These are phyloP conservation scores for Cytospora piceicola DNA, from an alignment of 2,329 filamentous ascomycete genomes.

Conservation along the genomic window DNA sequence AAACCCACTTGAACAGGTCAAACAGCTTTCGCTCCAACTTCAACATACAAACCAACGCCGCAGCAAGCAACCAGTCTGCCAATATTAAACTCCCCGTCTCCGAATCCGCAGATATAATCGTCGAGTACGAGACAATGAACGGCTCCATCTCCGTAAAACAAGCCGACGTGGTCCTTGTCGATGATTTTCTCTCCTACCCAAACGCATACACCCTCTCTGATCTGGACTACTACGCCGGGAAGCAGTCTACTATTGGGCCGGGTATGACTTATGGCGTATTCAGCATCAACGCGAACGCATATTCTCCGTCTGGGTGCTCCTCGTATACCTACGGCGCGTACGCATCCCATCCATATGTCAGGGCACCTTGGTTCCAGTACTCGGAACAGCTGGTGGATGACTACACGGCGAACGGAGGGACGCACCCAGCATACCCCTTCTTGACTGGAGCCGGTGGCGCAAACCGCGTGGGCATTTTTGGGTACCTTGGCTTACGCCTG, in stretches of 20 bases:
- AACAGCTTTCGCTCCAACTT: constrained; percentile 62
- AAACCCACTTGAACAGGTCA: constrained; percentile 57
- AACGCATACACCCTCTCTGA: constrained; percentile 25
- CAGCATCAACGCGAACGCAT: constrained; percentile 27
- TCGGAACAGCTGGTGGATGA: constrained; percentile 29
- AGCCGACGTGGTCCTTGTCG: constrained; percentile 29
- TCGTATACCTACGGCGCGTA: constrained; percentile 26
- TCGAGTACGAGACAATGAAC: constrained; percentile 70
- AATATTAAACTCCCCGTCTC: constrained; percentile 10
- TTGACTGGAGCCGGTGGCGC: constrained; percentile 27
- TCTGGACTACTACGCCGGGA: constrained; percentile 27
- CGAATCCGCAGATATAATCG: constrained; percentile 53
- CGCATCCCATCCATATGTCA: constrained; percentile 23
- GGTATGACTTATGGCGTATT: constrained; percentile 30
- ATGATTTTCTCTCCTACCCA: constrained; percentile 28
- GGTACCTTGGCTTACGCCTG: constrained; percentile 24
- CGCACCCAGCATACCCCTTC: constrained; percentile 27
- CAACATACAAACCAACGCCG: constrained; percentile 52
- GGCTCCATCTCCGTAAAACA: constrained; percentile 48
- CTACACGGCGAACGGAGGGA: constrained; percentile 27
- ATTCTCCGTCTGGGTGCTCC: constrained; percentile 25
- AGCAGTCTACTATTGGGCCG: constrained; percentile 23
- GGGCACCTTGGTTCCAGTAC: constrained; percentile 29
- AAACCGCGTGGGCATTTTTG: constrained; percentile 27
- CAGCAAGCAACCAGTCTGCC: constrained; percentile 18